These are phyloP conservation scores for Ceratocystis variospora DNA, from an alignment of 2,329 filamentous ascomycete species.

Conservation along the genomic window DNA sequence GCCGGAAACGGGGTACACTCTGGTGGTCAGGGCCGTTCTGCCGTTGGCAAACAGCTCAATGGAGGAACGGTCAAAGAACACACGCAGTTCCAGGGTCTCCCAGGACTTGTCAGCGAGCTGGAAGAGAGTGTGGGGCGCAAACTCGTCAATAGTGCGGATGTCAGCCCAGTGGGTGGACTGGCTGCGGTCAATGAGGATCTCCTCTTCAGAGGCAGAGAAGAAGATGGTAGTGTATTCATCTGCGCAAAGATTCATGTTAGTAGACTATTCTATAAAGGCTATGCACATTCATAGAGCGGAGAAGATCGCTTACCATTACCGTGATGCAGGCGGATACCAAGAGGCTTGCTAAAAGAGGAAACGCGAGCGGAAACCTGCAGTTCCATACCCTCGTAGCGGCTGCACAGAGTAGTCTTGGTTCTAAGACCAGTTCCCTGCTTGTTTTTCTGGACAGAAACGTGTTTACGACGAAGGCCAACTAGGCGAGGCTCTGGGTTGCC, in stretches of 20 bases:
- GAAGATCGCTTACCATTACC: slow-evolving; percentile 11
- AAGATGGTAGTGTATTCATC: slow-evolving; percentile 20
- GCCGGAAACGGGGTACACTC: slow-evolving; percentile 21
- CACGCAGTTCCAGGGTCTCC: slow-evolving; percentile 20
- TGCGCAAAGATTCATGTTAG: slow-evolving; percentile 5
- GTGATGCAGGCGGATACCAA: slow-evolving; percentile 16
- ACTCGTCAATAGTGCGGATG: slow-evolving; percentile 13
- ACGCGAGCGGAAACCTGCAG: slow-evolving; percentile 9
- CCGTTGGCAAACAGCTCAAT: slow-evolving; percentile 22
- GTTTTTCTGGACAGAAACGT: slow-evolving; percentile 7
- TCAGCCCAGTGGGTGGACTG: slow-evolving; percentile 18
- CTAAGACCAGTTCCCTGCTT: slow-evolving; percentile 18
- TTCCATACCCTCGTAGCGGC: slow-evolving; percentile 11
- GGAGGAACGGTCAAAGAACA: slow-evolving; percentile 22
- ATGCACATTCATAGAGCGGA: too few relatives aligned
- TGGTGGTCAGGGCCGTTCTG: slow-evolving; percentile 21
- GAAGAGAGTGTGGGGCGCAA: slow-evolving; percentile 19
- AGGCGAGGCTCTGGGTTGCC: slow-evolving; percentile 12
- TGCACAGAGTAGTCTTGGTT: slow-evolving; percentile 15
- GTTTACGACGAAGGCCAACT: slow-evolving; percentile 11
- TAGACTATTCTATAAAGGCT: neutral
- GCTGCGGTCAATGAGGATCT: slow-evolving; percentile 20
- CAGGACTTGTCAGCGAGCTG: slow-evolving; percentile 13
- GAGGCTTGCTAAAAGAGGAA: slow-evolving; percentile 6
- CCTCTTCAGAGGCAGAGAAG: slow-evolving; percentile 18